These are phyloP conservation scores for Mimosa bimucronata DNA, from an alignment of 306 rosid genomes.

Conservation along the genomic window DNA sequence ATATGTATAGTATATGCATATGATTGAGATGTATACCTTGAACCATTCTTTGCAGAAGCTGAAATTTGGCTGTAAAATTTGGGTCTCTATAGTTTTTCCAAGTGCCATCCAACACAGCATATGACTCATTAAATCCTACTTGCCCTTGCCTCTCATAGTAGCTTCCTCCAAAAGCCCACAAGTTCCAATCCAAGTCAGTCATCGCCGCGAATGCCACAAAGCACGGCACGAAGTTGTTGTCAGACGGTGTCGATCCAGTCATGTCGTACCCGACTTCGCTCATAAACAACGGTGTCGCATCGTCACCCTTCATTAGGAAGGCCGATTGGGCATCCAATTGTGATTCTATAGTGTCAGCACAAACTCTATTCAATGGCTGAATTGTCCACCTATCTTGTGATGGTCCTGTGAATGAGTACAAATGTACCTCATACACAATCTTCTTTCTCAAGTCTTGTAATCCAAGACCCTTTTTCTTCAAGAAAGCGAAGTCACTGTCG, in stretches of 20 bases:
- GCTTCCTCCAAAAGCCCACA: conserved; percentile 53
- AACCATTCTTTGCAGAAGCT: conserved; percentile 38
- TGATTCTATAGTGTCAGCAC: conserved; percentile 23
- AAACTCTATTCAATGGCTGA: conserved; percentile 44
- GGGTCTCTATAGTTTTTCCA: conserved; percentile 45
- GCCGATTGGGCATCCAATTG: conserved; percentile 10
- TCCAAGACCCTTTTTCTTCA: conserved; percentile 38
- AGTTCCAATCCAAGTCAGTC: conserved; percentile 54
- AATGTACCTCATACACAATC: conserved; percentile 48
- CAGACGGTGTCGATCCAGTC: neutral
- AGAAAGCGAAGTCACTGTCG: conserved; percentile 42
- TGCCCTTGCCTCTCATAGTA: conserved; percentile 45
- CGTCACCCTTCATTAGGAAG: conserved; percentile 37
- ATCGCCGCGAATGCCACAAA: conserved; percentile 35
- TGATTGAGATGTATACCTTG: conserved; percentile 38
- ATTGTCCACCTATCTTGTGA: conserved; percentile 13
- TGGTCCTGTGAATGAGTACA: conserved; percentile 44
- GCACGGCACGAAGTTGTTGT: conserved; percentile 46
- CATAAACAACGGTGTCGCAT: conserved; percentile 41
- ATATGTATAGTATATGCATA: no score
- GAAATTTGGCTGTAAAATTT: conserved; percentile 37
- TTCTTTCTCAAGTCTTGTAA: conserved; percentile 41
- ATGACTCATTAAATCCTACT: conserved; percentile 27
- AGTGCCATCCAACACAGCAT: conserved; percentile 39
- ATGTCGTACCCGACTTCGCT: conserved; percentile 61